Evolutionary conservation across 495 filamentous ascomycete genomes (phyloP).

Genomic region (Endocarpon pusillum): DNA sequence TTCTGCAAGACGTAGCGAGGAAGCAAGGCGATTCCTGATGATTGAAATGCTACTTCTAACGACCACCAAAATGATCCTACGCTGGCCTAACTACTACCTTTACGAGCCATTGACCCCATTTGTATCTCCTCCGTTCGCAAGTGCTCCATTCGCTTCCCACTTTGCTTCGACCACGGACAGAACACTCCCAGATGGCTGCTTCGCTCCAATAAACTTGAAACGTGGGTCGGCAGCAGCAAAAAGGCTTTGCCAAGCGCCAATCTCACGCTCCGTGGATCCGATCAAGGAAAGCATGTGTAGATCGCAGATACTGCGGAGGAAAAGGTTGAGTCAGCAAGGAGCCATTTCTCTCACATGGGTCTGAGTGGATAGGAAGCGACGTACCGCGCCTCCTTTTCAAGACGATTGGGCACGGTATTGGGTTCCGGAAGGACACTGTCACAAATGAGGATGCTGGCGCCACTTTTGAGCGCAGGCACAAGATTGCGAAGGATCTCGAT

Average conservation of each 20-base stretch:
- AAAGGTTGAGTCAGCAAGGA: too few species aligned
- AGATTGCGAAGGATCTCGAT: slow-evolving; percentile 21
- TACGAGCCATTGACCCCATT: too few species aligned
- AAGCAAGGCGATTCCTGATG: too few species aligned
- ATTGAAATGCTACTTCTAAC: too few species aligned
- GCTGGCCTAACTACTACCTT: too few species aligned
- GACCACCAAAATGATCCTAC: too few species aligned
- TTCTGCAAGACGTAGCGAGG: too few species aligned
- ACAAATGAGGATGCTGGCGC: neutral
- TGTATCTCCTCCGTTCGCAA: too few species aligned
- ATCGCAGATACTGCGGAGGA: too few species aligned
- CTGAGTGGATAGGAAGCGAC: too few species aligned
- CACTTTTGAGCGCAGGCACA: slow-evolving; percentile 16
- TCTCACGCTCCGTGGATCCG: slow-evolving; percentile 1
- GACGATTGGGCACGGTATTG: neutral
- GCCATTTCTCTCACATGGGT: too few species aligned
- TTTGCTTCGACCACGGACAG: neutral
- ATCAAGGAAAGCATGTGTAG: slow-evolving; percentile 1
- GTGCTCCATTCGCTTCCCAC: neutral
- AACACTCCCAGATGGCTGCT: neutral
- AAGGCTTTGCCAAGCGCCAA: slow-evolving; percentile 1
- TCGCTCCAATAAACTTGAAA: neutral
- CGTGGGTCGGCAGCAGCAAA: slow-evolving; percentile 1
- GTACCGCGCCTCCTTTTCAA: neutral
- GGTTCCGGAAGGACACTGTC: neutral